Percentiles rank a stretch among this genome's conserved stretches.
Conservation (phyloP, 192 early-diverging fungal species). For the Helicostylum pulchrum region DNA sequence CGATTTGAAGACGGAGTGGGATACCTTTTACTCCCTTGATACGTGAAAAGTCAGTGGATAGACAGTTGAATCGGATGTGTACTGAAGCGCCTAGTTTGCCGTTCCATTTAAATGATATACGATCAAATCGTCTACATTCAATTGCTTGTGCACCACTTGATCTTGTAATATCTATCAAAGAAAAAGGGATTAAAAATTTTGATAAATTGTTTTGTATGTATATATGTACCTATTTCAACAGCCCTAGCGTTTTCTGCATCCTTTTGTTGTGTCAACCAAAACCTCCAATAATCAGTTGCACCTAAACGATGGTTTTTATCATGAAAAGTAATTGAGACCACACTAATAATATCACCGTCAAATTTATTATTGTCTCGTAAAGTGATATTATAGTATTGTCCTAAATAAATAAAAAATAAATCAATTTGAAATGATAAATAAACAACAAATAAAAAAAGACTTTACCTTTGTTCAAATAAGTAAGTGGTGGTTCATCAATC, state of each 20-base stretch:
- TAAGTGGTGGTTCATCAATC: conserved; percentile 57
- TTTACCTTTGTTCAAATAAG: conserved; percentile 73
- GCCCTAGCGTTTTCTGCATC: conserved; percentile 55
- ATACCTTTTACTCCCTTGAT: conserved; percentile 82
- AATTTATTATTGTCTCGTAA: conserved; percentile 46
- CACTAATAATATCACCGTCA: conserved; percentile 51
- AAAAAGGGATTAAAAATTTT: background rate
- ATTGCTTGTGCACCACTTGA: conserved; percentile 50
- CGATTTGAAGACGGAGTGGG: conserved; percentile 56
- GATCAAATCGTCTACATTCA: conserved; percentile 62
- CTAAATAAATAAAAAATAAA: conserved; percentile 20
- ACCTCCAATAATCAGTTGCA: conserved; percentile 65
- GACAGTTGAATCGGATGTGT: conserved; percentile 66
- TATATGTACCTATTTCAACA: conserved; percentile 54
- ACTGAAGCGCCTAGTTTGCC: conserved; percentile 62
- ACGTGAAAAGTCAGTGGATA: conserved; percentile 78
- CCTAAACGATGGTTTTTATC: conserved; percentile 64
- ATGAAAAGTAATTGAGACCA: conserved; percentile 66
- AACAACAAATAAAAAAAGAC: conserved; percentile 1
- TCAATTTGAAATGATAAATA: no score
- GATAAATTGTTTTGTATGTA: background rate
- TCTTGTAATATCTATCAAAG: background rate
- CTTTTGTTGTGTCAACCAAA: conserved; percentile 71
- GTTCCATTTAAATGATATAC: conserved; percentile 69
- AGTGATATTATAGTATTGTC: conserved; percentile 56